Evolutionary conservation across 2,329 filamentous ascomycete species (phyloP), one percentile per base, ranked within the genome.

Genomic region (Microdochium trichocladiopsis): DNA sequence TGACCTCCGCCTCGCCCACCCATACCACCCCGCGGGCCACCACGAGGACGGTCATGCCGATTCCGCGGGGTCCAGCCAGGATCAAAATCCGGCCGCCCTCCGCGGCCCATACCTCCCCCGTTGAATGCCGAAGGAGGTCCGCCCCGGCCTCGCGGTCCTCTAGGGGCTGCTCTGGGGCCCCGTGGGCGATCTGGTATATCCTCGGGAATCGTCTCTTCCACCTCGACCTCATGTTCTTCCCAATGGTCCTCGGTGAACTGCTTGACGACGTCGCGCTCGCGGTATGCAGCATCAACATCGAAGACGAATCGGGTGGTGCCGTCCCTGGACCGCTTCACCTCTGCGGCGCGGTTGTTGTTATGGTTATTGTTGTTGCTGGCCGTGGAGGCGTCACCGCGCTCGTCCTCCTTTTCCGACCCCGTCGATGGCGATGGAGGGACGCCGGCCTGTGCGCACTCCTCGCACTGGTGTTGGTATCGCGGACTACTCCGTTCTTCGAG

Each of bases 281-380:
- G 76, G 48, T 80, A 78, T 2, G 91, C 91, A 49, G 86, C 80
- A 51, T 87, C 85, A 0, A 86, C 82, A 57, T 96, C 88, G 49
- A 97, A 85, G 69, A 96, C 90, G 67, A 96, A 97, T 6, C 94
- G 82, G 58, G 95, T 83, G 0, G 93, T 95, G 6, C 88, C 88
- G 22, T 90, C 86, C 60, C 78, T 67, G 69, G 51, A 64, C 75
- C 59, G 69, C 74, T 56, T 62, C 47, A 18, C 9, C 12, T 28
- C 47, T 8, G 47, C 47, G 10, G 47, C 23, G 16, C 5, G 22
- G 8, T 25, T 22, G 43, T 37, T 37, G 14, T 37, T 12, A 31
- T 8, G 49, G 72, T 80, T 73, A 25, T 58, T 57, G 12, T 14
- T n/a, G 22, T 23, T 23, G 12, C 22, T 22, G 21, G 69, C 69